Evolutionary conservation across 1,284 basidiomycete genomes (phyloP), one percentile per base, ranked within the genome.

Genomic region (Austropuccinia psidii): DNA sequence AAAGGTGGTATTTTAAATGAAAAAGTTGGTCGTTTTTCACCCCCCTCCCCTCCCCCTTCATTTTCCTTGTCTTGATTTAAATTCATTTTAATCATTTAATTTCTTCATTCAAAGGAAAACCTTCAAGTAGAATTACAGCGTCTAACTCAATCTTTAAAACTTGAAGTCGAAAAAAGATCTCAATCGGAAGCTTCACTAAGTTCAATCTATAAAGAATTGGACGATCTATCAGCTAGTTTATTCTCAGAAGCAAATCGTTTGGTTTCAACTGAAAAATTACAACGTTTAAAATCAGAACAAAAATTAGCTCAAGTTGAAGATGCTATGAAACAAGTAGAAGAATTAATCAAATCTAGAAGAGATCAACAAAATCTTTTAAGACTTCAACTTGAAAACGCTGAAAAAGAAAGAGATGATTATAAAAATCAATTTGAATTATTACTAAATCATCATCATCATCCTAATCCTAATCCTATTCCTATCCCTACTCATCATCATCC

Each of bases 91-190:
- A n/a, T n/a, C n/a, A 13, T 29, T 62, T 5, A 62, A 43, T 24
- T 4, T 43, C 4, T 29, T 27, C 8, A 54, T 11, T 27, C 4
- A 4, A 33, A 92, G 80, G 84, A 86, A 35, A 89, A 95, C 81
- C 93, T 98, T 75, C 92, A 90, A 21, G 82, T 87, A 8, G 96
- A 98, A 82, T 89, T 98, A 78, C 95, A 89, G 77, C 86, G 92
- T 35, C 84, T 98, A 76, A 98, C 98, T 87, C 91, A 95, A 77
- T 89, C 89, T 65, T 89, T 94, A 24, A 91, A 93, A 15, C 93
- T 96, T 78, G 95, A 97, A 82, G 93, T 94, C 24, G 54, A 58
- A 35, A 87, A 89, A 77, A 86, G 93, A 21, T 93, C 93, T 19
- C 89, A 92, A 79, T 95, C 94, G 1, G 93, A 95, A 81, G 91